Percentiles rank a stretch among this genome's conserved stretches.
Evolutionary conservation across 2,329 filamentous ascomycete species (phyloP).

Genomic region (Microsporum ferrugineum): DNA sequence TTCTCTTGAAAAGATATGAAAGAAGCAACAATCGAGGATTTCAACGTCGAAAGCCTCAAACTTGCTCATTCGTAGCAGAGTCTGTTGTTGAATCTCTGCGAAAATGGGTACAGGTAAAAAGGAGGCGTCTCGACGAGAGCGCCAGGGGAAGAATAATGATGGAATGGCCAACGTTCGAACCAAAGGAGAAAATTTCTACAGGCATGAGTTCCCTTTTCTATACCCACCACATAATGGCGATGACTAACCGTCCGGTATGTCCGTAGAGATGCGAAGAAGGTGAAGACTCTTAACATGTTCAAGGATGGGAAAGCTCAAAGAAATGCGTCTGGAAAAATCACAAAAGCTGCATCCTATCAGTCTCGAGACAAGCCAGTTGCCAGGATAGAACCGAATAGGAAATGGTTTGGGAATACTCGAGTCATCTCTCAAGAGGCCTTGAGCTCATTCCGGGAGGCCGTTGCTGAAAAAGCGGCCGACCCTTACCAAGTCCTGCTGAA

Average conservation of each 20-base stretch:
- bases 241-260: constrained; percentile 10
- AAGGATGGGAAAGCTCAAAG: constrained; percentile 75
- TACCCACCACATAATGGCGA: background rate
- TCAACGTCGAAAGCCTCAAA: background rate
- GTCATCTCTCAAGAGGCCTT: constrained; percentile 83
- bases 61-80: constrained; percentile 10
- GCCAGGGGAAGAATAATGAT: constrained; percentile 74
- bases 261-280: constrained; percentile 60
- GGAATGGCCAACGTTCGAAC: constrained; percentile 82
- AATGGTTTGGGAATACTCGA: constrained; percentile 95
- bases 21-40: background rate
- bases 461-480: constrained; percentile 79
- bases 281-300: constrained; percentile 79
- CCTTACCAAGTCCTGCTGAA: constrained; percentile 93
- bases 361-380: constrained; percentile 70
- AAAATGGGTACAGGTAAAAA: constrained; percentile 87
- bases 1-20: constrained; percentile 14
- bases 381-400: constrained; percentile 86
- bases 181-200: constrained; percentile 99
- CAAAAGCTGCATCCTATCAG: constrained; percentile 73
- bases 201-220: constrained; percentile 39
- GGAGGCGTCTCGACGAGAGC: constrained; percentile 67
- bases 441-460: constrained; percentile 75
- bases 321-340: constrained; percentile 73
- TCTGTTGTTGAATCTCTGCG: constrained; percentile 14